Conservation (phyloP, 352 stramenopile species). For the Phytophthora foliorum region DNA sequence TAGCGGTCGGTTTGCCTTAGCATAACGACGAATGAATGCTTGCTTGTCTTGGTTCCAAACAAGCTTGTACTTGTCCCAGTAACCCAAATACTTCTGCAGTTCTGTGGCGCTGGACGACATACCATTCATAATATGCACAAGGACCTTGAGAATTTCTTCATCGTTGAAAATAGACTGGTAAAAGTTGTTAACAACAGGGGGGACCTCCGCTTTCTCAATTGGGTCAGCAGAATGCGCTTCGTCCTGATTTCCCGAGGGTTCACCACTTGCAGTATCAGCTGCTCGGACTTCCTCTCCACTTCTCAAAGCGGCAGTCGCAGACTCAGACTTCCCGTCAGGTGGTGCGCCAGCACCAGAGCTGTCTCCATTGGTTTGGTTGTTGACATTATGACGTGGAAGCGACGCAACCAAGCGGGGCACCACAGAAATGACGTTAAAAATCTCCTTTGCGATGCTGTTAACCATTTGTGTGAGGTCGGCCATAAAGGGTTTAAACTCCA, state of each 20-base stretch:
- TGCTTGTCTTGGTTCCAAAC: slow-evolving; percentile 96
- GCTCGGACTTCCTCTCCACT: slow-evolving; percentile 35
- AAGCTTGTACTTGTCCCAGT: slow-evolving; percentile 96
- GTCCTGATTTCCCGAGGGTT: slow-evolving; percentile 30
- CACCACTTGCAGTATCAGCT: slow-evolving; percentile 23
- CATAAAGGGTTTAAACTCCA: slow-evolving; percentile 96
- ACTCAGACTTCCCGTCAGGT: slow-evolving; percentile 27
- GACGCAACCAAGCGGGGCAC: slow-evolving; percentile 88
- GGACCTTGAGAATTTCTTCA: slow-evolving; percentile 95
- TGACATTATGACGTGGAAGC: slow-evolving; percentile 34
- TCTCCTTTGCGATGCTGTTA: slow-evolving; percentile 95
- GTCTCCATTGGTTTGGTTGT: slow-evolving; percentile 37
- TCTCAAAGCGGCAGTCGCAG: slow-evolving; percentile 4
- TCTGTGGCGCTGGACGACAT: slow-evolving; percentile 95
- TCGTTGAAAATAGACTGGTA: slow-evolving; percentile 97
- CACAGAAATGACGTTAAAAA: slow-evolving; percentile 95
- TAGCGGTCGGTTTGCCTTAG: slow-evolving; percentile 94
- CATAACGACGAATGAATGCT: slow-evolving; percentile 96
- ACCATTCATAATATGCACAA: slow-evolving; percentile 97
- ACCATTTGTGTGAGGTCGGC: slow-evolving; percentile 95
- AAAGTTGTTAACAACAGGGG: slow-evolving; percentile 70
- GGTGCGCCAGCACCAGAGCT: slow-evolving; percentile 3
- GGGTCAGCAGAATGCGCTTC: slow-evolving; percentile 20
- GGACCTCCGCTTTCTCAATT: slow-evolving; percentile 20
- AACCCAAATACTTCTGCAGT: slow-evolving; percentile 95